Percentiles rank a stretch among this genome's conserved stretches.
phyloP scores from a whole-genome alignment of 1,284 basidiomycete genomes.

The Ceratobasidium sp. region DNA sequence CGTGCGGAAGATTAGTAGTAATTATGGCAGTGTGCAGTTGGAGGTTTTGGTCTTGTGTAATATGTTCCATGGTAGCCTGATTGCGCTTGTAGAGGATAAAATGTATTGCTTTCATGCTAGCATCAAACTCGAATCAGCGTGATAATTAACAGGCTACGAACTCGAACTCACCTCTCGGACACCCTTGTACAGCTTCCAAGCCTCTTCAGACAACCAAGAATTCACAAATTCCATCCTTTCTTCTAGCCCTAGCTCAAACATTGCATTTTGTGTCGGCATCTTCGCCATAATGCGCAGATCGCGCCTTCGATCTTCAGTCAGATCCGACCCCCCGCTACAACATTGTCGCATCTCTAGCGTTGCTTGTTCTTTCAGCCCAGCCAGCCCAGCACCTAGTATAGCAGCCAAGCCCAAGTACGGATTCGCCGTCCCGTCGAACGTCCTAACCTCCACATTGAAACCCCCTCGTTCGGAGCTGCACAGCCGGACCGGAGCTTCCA shows the following conservation, averaged over 20 bases:
- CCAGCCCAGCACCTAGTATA: slow-evolving; percentile 61
- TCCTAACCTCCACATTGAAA: slow-evolving; percentile 71
- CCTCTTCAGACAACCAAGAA: slow-evolving; percentile 60
- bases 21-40: background rate
- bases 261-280: slow-evolving; percentile 60
- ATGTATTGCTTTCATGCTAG: slow-evolving; percentile 1
- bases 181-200: slow-evolving; percentile 61
- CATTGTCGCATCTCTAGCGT: slow-evolving; percentile 58
- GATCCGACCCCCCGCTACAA: slow-evolving; percentile 56
- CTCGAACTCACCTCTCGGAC: slow-evolving; percentile 61
- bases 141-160: background rate
- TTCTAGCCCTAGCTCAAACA: slow-evolving; percentile 50
- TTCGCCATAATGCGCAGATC: slow-evolving; percentile 56
- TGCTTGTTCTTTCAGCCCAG: slow-evolving; percentile 56
- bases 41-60: background rate
- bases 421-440: slow-evolving; percentile 67
- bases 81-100: background rate
- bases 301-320: slow-evolving; percentile 56
- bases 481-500: slow-evolving; percentile 64
- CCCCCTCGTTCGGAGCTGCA: slow-evolving; percentile 48
- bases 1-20: background rate
- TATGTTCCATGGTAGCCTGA: background rate
- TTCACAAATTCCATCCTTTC: slow-evolving; percentile 50
- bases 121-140: background rate
- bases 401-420: slow-evolving; percentile 62